A percentile compares a stretch with the other conserved stretches of the same genome.
Conservation (phyloP, 2,329 filamentous ascomycete genomes). For the Hypoxylon sp. region DNA sequence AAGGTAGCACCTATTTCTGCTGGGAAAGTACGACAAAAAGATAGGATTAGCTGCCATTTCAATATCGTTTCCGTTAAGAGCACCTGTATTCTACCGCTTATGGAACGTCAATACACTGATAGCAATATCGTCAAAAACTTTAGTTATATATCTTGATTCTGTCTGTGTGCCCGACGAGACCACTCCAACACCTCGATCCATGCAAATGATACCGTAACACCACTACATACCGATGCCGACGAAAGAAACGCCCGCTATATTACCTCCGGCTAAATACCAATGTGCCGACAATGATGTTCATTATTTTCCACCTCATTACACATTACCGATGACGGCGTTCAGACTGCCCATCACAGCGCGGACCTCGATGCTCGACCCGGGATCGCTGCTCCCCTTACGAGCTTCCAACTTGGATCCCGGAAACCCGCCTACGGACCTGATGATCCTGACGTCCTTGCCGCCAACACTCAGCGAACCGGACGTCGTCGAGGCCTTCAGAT, state of each 20-base stretch:
- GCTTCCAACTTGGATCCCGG: conserved; percentile 53
- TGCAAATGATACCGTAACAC: conserved; percentile 17
- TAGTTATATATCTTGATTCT: not conserved
- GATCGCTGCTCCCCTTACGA: conserved; percentile 56
- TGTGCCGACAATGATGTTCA: not conserved
- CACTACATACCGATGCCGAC: not conserved
- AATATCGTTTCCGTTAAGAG: too few relatives aligned
- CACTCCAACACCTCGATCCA: conserved; percentile 17
- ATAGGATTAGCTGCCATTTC: too few relatives aligned
- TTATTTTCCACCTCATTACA: conserved; percentile 29
- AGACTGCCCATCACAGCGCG: conserved; percentile 50
- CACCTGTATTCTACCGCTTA: too few relatives aligned
- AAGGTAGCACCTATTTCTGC: too few relatives aligned
- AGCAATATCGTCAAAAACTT: not conserved
- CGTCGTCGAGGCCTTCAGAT: conserved; percentile 54
- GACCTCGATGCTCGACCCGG: conserved; percentile 51
- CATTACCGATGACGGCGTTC: conserved; percentile 46
- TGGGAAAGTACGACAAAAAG: too few relatives aligned
- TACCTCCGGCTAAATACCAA: not conserved
- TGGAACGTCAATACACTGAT: not conserved
- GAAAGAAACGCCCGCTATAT: not conserved
- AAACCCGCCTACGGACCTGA: conserved; percentile 49
- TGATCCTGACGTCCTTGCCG: conserved; percentile 59
- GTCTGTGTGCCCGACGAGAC: not conserved
- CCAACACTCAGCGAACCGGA: conserved; percentile 55